phyloP scores from a whole-genome alignment of 2,329 filamentous ascomycete genomes.

The Hymenoscyphus repandus region DNA sequence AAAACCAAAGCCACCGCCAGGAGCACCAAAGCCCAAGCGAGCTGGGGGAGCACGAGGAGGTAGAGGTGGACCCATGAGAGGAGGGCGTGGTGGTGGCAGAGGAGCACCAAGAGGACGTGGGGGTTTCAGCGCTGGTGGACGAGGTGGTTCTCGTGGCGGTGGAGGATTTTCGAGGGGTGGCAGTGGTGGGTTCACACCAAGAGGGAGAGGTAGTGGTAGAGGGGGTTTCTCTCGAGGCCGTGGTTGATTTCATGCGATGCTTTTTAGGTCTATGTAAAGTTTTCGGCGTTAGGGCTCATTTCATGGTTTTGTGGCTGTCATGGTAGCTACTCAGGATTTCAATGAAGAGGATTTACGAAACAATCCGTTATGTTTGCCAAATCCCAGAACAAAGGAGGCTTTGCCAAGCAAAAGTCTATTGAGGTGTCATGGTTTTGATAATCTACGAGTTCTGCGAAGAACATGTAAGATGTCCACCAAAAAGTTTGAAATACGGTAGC shows the following conservation, averaged over 20 bases:
- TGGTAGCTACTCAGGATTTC: conserved; percentile 7
- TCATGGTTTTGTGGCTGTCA: conserved; percentile 11
- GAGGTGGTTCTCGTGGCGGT: conserved; percentile 39
- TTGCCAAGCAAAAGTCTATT: too few species aligned
- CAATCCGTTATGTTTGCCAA: background rate
- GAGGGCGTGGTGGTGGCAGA: conserved; percentile 38
- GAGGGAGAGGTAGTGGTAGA: conserved; percentile 29
- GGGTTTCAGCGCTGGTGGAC: conserved; percentile 38
- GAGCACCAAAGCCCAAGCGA: conserved; percentile 65
- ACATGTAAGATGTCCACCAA: too few species aligned
- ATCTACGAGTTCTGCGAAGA: too few species aligned
- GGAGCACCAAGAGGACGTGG: conserved; percentile 51
- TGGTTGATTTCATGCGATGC: conserved; percentile 13
- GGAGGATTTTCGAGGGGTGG: conserved; percentile 32
- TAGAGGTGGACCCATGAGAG: conserved; percentile 39
- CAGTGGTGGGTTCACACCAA: conserved; percentile 28
- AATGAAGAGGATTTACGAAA: conserved; percentile 6
- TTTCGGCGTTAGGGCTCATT: conserved; percentile 24
- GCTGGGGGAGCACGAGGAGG: conserved; percentile 55
- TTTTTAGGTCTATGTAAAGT: conserved; percentile 18
- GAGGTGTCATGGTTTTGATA: too few species aligned
- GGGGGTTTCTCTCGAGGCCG: conserved; percentile 31
- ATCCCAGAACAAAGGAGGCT: background rate
- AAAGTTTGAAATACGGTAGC: too few species aligned
- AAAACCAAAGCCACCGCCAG: conserved; percentile 73